These are phyloP conservation scores for Paracoccidioides lutzii DNA, from an alignment of 2,329 filamentous ascomycete species.

Conservation along the genomic window DNA sequence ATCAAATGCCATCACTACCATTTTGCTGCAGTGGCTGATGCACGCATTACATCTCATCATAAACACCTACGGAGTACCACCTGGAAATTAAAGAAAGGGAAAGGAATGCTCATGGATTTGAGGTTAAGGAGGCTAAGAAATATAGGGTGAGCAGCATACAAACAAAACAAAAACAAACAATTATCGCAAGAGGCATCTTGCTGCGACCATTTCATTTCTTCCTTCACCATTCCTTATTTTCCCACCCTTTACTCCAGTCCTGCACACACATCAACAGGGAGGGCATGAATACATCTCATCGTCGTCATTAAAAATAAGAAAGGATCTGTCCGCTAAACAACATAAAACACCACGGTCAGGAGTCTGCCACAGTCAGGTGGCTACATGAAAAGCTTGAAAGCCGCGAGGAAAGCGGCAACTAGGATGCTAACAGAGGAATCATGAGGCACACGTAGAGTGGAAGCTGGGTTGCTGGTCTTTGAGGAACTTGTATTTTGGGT, in stretches of 20 bases:
- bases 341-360: constrained; percentile 15
- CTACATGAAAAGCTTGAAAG: constrained; percentile 46
- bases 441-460: constrained; percentile 31
- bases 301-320: background rate
- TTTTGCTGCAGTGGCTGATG: background rate
- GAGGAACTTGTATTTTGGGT: constrained; percentile 16
- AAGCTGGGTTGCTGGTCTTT: constrained; percentile 32
- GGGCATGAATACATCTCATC: background rate
- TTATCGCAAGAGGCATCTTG: background rate
- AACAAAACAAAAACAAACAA: background rate
- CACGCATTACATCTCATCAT: background rate
- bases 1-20: background rate
- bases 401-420: constrained; percentile 41
- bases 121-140: background rate
- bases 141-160: background rate
- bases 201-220: background rate
- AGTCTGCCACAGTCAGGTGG: background rate
- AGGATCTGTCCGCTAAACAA: background rate
- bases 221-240: background rate
- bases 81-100: background rate
- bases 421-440: constrained; percentile 42
- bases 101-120: background rate
- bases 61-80: background rate
- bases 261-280: background rate
- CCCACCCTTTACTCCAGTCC: no score